These are phyloP conservation scores for Termitomyces sp. DNA, from an alignment of 768 basidiomycete genomes.

Conservation along the genomic window DNA sequence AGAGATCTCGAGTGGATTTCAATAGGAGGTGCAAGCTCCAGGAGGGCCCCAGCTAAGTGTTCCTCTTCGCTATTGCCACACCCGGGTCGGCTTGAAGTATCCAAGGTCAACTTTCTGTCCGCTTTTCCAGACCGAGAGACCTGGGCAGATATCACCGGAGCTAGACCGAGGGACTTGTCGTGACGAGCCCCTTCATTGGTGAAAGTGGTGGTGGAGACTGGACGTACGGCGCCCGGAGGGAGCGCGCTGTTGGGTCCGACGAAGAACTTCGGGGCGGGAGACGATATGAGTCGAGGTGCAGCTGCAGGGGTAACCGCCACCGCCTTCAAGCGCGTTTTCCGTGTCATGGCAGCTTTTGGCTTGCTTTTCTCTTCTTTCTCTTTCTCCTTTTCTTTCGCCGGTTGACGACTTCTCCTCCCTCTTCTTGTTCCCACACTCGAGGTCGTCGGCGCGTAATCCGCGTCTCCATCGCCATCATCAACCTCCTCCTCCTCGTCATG, in stretches of 20 bases:
- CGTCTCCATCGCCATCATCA: constrained; percentile 1
- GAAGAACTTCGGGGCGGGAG: constrained; percentile 9
- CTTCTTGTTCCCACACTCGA: not conserved
- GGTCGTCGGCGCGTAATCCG: not conserved
- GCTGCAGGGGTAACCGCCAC: not conserved
- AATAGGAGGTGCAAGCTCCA: constrained; percentile 4
- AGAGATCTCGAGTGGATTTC: not conserved
- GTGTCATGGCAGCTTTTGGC: constrained; percentile 5
- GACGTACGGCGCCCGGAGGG: not conserved
- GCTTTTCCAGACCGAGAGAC: not conserved
- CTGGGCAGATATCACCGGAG: not conserved
- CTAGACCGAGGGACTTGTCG: not conserved
- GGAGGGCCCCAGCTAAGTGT: not conserved
- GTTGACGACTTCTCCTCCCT: constrained; percentile 17
- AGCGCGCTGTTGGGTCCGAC: not conserved
- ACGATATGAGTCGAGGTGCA: constrained; percentile 20
- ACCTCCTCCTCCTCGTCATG: constrained; percentile 6
- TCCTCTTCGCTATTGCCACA: not conserved
- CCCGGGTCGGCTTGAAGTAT: not conserved
- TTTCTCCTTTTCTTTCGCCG: constrained; percentile 10
- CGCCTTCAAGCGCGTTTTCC: constrained; percentile 9
- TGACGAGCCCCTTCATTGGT: too few species aligned
- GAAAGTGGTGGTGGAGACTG: not conserved
- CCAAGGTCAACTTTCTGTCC: not conserved
- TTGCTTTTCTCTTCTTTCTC: not conserved